phyloP scores from a whole-genome alignment of 371 early-diverging fungal species.

The Mucor circinelloides region DNA sequence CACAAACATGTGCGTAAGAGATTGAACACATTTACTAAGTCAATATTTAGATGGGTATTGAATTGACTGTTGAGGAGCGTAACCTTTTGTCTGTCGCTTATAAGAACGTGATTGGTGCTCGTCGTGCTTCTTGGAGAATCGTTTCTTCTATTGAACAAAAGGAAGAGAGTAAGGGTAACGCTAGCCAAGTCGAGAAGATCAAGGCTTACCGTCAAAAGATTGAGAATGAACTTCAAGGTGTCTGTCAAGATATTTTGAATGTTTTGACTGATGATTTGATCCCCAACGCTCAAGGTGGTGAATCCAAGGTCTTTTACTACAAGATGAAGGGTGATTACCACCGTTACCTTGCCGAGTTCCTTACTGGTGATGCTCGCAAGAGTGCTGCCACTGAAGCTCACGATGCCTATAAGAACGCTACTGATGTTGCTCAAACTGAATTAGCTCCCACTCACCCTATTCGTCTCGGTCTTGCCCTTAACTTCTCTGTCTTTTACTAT shows the following conservation, averaged over 20 bases:
- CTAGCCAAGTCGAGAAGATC: slow-evolving; percentile 86
- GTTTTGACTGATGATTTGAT: slow-evolving; percentile 93
- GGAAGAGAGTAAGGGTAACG: slow-evolving; percentile 93
- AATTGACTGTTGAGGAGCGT: slow-evolving; percentile 96
- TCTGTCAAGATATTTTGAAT: slow-evolving; percentile 95
- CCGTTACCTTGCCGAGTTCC: slow-evolving; percentile 99
- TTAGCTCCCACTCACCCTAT: slow-evolving; percentile 98
- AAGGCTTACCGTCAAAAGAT: slow-evolving; percentile 91
- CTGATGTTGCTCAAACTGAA: slow-evolving; percentile 92
- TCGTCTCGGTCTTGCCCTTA: slow-evolving; percentile 98
- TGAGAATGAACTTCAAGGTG: slow-evolving; percentile 92
- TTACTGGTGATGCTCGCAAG: slow-evolving; percentile 85
- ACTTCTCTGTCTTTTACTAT: slow-evolving; percentile 99
- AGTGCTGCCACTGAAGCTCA: slow-evolving; percentile 88
- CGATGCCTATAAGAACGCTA: slow-evolving; percentile 96
- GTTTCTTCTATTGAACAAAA: slow-evolving; percentile 98
- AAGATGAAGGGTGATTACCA: slow-evolving; percentile 99
- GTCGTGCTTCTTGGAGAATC: slow-evolving; percentile 99
- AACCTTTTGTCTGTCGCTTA: slow-evolving; percentile 99
- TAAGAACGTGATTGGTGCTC: slow-evolving; percentile 99
- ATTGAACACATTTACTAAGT: background rate
- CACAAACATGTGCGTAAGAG: slow-evolving; percentile 10
- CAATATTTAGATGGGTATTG: slow-evolving; percentile 46
- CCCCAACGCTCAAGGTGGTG: slow-evolving; percentile 84
- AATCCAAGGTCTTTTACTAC: slow-evolving; percentile 98